These are phyloP conservation scores for Daldinia concentrica DNA, from an alignment of 495 filamentous ascomycete genomes.

Conservation along the genomic window DNA sequence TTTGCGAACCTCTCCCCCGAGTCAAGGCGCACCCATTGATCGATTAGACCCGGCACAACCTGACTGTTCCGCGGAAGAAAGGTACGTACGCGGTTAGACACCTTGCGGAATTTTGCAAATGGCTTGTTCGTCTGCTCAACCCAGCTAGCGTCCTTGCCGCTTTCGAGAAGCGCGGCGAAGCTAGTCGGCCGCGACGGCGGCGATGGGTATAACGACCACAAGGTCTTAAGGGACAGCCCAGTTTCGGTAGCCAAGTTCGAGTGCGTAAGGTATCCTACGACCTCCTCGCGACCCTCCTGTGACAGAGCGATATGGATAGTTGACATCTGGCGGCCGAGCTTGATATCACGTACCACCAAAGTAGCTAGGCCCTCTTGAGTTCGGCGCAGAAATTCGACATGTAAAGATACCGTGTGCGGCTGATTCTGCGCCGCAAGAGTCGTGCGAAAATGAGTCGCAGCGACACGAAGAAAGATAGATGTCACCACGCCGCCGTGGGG, in stretches of 20 bases:
- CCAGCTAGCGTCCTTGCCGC: conserved; percentile 59
- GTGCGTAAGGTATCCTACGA: conserved; percentile 74
- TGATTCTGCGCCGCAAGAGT: conserved; percentile 69
- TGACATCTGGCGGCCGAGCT: conserved; percentile 74
- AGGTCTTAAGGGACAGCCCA: conserved; percentile 64
- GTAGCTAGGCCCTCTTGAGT: conserved; percentile 67
- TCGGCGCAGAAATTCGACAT: conserved; percentile 76
- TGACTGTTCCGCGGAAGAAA: conserved; percentile 65
- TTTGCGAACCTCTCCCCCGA: conserved; percentile 63
- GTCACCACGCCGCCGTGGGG: conserved; percentile 83
- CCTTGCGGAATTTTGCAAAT: conserved; percentile 67
- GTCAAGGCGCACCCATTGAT: conserved; percentile 72
- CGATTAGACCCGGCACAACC: conserved; percentile 53
- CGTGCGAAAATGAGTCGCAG: conserved; percentile 69
- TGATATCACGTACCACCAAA: conserved; percentile 71
- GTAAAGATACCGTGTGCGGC: conserved; percentile 70
- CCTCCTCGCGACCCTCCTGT: conserved; percentile 63
- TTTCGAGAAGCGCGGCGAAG: conserved; percentile 47
- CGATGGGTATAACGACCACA: conserved; percentile 52
- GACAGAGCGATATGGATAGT: conserved; percentile 72
- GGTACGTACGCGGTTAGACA: conserved; percentile 61
- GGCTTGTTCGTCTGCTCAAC: conserved; percentile 52
- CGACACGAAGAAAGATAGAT: conserved; percentile 67
- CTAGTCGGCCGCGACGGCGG: conserved; percentile 59
- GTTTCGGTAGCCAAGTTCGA: conserved; percentile 66